Evolutionary conservation across 768 basidiomycete genomes (phyloP).

Genomic region (Crassisporium funariophilum): DNA sequence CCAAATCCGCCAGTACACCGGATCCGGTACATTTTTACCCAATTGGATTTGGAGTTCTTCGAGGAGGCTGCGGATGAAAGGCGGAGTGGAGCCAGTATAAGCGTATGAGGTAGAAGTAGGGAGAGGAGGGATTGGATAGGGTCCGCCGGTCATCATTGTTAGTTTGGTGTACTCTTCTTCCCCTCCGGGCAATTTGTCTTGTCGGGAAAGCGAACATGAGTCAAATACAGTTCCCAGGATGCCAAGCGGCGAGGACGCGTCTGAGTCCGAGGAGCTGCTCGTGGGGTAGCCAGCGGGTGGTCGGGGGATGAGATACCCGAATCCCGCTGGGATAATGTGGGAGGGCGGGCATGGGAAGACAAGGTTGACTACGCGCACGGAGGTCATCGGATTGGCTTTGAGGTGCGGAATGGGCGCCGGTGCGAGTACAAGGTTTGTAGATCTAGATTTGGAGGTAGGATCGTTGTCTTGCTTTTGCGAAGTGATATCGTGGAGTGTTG

Average conservation of each 20-base stretch:
- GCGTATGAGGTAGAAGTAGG: conserved; percentile 26
- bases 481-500: conserved; percentile 48
- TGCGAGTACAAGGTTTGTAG: conserved; percentile 16
- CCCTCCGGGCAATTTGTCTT: conserved; percentile 34
- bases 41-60: conserved; percentile 49
- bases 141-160: conserved; percentile 91
- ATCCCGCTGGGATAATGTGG: conserved; percentile 78
- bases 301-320: conserved; percentile 93
- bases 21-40: conserved; percentile 49
- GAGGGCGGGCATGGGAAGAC: conserved; percentile 63
- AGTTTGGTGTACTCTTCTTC: conserved; percentile 62
- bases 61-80: conserved; percentile 31
- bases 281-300: conserved; percentile 58
- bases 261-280: conserved; percentile 11
- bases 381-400: conserved; percentile 67
- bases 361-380: conserved; percentile 88
- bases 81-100: conserved; percentile 23
- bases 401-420: conserved; percentile 59
- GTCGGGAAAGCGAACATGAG: conserved; percentile 67
- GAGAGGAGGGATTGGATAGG: conserved; percentile 45
- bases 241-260: conserved; percentile 33
- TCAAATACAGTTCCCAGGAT: conserved; percentile 92
- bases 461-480: too few species aligned
- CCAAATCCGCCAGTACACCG: conserved; percentile 54
- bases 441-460: too few species aligned